Conservation (phyloP, 768 basidiomycete genomes). For the Podaxis sp. region DNA sequence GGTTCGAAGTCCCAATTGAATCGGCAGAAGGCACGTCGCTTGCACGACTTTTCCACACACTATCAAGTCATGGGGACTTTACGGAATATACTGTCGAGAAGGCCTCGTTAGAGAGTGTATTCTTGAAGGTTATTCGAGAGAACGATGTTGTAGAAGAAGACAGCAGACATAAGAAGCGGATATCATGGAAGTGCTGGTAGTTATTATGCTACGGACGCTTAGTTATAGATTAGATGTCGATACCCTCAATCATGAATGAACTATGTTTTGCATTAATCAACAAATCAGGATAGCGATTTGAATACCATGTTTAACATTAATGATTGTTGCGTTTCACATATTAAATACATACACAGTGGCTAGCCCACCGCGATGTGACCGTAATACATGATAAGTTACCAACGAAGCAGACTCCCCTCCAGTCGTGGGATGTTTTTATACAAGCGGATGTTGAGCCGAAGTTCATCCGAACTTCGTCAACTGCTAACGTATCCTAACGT, state of each 20-base stretch:
- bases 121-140: conserved; percentile 67
- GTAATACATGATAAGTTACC: too few species aligned
- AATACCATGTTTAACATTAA: background rate
- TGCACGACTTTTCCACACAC: conserved; percentile 55
- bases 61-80: conserved; percentile 53
- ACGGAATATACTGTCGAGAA: conserved; percentile 72
- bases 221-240: background rate
- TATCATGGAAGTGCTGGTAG: conserved; percentile 19
- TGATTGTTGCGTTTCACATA: background rate
- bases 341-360: too few species aligned
- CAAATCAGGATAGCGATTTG: background rate
- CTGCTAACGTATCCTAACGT: too few species aligned
- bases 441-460: too few species aligned
- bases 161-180: conserved; percentile 20
- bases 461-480: too few species aligned
- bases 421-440: too few species aligned
- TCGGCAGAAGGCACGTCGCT: conserved; percentile 44
- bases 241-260: background rate
- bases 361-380: too few species aligned
- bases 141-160: conserved; percentile 56
- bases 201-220: background rate
- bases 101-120: conserved; percentile 69
- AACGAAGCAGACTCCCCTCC: too few species aligned
- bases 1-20: conserved; percentile 69
- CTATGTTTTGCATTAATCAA: background rate